These are phyloP conservation scores for Mycosphaerelloides madeirae DNA, from an alignment of 2,329 filamentous ascomycete species.

Conservation along the genomic window DNA sequence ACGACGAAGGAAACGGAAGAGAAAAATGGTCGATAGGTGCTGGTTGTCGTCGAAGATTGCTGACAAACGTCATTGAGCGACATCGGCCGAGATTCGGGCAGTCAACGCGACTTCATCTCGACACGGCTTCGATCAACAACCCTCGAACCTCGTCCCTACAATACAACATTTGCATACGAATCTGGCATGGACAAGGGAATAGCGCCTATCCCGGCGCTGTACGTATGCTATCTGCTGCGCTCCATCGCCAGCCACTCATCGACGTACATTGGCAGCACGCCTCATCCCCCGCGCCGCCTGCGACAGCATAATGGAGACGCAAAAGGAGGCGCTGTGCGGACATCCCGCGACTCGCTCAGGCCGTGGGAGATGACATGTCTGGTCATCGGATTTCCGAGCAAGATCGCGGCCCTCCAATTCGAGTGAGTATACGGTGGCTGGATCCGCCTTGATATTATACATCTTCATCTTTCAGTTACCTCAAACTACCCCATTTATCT, in stretches of 20 bases:
- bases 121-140: not conserved
- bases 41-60: not conserved
- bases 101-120: too few species aligned
- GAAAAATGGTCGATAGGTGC: too few species aligned
- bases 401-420: conserved; percentile 84
- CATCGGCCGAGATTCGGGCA: too few species aligned
- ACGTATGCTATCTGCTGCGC: conserved; percentile 87
- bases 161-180: not conserved
- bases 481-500: too few species aligned
- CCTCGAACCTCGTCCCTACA: not conserved
- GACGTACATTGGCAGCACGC: conserved; percentile 88
- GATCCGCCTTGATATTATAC: conserved; percentile 1
- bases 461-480: conserved; percentile 1
- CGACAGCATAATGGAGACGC: conserved; percentile 85
- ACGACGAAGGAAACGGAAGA: too few species aligned
- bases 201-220: conserved; percentile 72
- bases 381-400: conserved; percentile 83
- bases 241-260: conserved; percentile 68
- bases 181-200: conserved; percentile 22
- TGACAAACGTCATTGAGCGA: not conserved
- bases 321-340: conserved; percentile 76
- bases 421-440: conserved; percentile 58
- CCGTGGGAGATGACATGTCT: conserved; percentile 91
- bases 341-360: conserved; percentile 60
- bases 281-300: conserved; percentile 76